A percentile compares a stretch with the other conserved stretches of the same genome.
Evolutionary conservation across 352 stramenopile genomes (phyloP).

Genomic region (Phytophthora boehmeriae): DNA sequence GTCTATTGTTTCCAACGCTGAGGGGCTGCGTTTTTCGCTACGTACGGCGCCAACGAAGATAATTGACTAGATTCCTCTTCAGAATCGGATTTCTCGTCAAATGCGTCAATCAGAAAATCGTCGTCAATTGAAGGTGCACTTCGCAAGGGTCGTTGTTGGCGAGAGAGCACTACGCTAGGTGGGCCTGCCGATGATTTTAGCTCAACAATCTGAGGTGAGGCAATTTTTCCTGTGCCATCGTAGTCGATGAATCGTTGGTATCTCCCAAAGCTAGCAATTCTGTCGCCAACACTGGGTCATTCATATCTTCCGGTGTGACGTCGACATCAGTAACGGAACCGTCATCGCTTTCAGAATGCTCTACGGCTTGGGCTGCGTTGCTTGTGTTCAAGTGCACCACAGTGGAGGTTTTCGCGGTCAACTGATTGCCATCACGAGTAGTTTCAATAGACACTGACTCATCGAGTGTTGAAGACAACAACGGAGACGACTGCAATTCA

Average conservation of each 20-base stretch:
- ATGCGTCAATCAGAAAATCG: conserved; percentile 70
- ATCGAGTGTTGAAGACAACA: conserved; percentile 1
- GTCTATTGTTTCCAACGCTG: conserved; percentile 8
- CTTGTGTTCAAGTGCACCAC: conserved; percentile 22
- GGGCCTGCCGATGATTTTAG: background rate
- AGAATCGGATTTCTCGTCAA: conserved; percentile 58
- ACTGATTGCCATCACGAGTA: background rate
- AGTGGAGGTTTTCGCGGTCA: conserved; percentile 3
- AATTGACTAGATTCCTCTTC: conserved; percentile 29
- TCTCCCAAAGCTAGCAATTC: conserved; percentile 47
- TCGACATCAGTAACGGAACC: conserved; percentile 43
- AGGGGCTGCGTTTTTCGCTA: conserved; percentile 12
- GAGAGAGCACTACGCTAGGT: background rate
- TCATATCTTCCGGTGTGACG: conserved; percentile 65
- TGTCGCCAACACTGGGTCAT: conserved; percentile 53
- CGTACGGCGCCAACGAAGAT: conserved; percentile 19
- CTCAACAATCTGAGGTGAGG: background rate
- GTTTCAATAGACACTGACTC: background rate
- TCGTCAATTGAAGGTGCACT: conserved; percentile 54
- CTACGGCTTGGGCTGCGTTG: conserved; percentile 4
- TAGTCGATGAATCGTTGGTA: background rate
- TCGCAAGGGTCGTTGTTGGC: conserved; percentile 26
- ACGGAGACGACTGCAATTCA: conserved; percentile 8
- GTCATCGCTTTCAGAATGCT: conserved; percentile 12
- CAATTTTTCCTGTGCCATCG: background rate